Conservation (phyloP, 306 rosid genomes). For the Sophora flavescens region DNA sequence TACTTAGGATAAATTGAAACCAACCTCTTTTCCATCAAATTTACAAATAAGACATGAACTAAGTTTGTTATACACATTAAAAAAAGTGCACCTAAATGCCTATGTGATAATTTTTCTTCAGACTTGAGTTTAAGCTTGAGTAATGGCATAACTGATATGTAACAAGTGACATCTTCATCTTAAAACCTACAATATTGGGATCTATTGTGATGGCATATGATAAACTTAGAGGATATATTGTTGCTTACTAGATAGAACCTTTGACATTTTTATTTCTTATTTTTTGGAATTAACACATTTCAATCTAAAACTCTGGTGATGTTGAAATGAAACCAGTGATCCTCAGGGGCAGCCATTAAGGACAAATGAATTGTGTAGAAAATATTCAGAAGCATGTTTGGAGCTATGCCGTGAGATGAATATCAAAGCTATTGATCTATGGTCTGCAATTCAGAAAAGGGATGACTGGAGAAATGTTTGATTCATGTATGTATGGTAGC, state of each 20-base stretch:
- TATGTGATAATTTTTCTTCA: background rate
- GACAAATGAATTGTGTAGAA: conserved; percentile 61
- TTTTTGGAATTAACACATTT: background rate
- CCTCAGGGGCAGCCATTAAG: background rate
- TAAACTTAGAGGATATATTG: background rate
- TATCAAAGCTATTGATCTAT: conserved; percentile 69
- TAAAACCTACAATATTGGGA: background rate
- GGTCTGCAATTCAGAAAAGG: conserved; percentile 66
- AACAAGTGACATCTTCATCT: too few species aligned
- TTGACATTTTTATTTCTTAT: background rate
- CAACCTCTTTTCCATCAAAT: background rate
- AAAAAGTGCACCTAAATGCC: background rate
- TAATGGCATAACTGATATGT: background rate
- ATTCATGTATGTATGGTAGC: conserved; percentile 66
- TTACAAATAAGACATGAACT: background rate
- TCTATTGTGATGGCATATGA: background rate
- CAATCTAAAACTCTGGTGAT: conserved; percentile 13
- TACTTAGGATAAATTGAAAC: background rate
- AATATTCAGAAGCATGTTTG: conserved; percentile 80
- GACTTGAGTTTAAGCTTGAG: conserved; percentile 1
- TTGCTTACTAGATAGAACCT: too few species aligned
- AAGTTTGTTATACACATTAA: background rate
- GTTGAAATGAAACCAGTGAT: conserved; percentile 34
- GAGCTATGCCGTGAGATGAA: conserved; percentile 67
- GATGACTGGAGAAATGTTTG: conserved; percentile 68